Evolutionary conservation across 495 filamentous ascomycete genomes (phyloP), one percentile per base, ranked within the genome.

Genomic region (Mytilinidion resinicola): DNA sequence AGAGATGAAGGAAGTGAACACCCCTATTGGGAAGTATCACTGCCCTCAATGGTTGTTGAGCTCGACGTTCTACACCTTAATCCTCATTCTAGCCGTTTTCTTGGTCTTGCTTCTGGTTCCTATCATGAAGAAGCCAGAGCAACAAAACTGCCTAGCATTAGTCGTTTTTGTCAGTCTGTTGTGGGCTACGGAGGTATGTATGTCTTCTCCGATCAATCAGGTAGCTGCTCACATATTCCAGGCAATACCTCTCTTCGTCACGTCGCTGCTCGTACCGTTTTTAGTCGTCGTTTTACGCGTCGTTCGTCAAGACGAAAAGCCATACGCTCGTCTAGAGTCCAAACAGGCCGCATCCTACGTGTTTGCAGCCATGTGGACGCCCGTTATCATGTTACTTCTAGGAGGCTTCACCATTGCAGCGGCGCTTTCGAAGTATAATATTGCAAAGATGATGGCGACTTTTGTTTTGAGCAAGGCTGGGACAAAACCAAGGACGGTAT

Each of bases 381-480:
- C 95, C 0, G 93, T 97, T 35, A 99, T 99, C 61, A 97, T 97
- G 95, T 81, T 99, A 11, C 81, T 99, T 19, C 84, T 99, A 17
- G 93, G 93, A 62, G 93, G 93, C 9, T 99, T 99, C 66, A 91
- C 95, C 11, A 85, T 99, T 61, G 93, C 93, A 9, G 93, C 93
- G 0, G 93, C 95, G 0, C 73, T 99, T 56, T 96, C 90, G 42
- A 99, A 99, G 70, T 95, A 96, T 69, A 89, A 90, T 64, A 97
- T 99, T 67, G 93, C 95, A 48, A 96, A 96, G 69, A 84, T 91
- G 66, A 91, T 97, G 78, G 95, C 93, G 8, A 96, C 91, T 10
- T 89, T 96, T 66, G 89, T 97, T n/a, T 81, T 99, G 37, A 92
- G 89, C 77, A 96, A 96, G 74, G 93, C 93, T 36, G 93, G 93